phyloP scores from a whole-genome alignment of 108 stramenopile species.

The Fistulifera solaris region DNA sequence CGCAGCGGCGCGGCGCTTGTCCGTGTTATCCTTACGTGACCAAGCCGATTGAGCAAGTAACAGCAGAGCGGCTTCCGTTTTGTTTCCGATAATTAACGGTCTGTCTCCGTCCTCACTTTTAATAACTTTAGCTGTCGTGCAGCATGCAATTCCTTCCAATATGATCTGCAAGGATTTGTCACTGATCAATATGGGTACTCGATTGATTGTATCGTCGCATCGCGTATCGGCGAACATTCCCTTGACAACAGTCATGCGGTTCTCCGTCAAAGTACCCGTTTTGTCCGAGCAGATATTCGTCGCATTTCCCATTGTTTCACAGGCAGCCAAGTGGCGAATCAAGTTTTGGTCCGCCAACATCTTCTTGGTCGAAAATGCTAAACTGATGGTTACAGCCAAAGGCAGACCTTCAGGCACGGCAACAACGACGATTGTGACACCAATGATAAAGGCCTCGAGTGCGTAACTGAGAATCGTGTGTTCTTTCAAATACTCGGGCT shows the following conservation, averaged over 20 bases:
- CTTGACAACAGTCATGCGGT: slow-evolving; percentile 78
- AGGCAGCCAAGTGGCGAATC: slow-evolving; percentile 87
- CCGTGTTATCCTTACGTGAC: slow-evolving; percentile 39
- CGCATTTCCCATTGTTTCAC: slow-evolving; percentile 97
- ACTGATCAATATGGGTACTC: slow-evolving; percentile 17
- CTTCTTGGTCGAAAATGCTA: slow-evolving; percentile 84
- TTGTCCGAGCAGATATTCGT: slow-evolving; percentile 95
- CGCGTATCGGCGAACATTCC: slow-evolving; percentile 46
- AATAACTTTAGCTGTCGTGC: slow-evolving; percentile 48
- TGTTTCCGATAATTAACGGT: slow-evolving; percentile 53
- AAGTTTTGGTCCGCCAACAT: slow-evolving; percentile 89
- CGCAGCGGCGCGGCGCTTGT: slow-evolving; percentile 31
- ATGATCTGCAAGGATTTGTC: slow-evolving; percentile 31
- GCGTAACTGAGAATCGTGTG: slow-evolving; percentile 37
- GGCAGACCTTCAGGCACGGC: slow-evolving; percentile 96
- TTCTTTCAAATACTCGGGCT: slow-evolving; percentile 38
- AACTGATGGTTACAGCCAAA: slow-evolving; percentile 86
- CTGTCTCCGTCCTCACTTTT: slow-evolving; percentile 28
- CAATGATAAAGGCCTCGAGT: slow-evolving; percentile 83
- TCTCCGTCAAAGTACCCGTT: slow-evolving; percentile 77
- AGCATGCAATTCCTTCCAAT: slow-evolving; percentile 48
- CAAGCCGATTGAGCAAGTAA: slow-evolving; percentile 37
- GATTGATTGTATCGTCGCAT: slow-evolving; percentile 24
- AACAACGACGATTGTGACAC: slow-evolving; percentile 91
- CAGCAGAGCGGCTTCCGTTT: slow-evolving; percentile 64